phyloP scores from a whole-genome alignment of 2,329 filamentous ascomycete genomes.

The Aspergillus clavatus region DNA sequence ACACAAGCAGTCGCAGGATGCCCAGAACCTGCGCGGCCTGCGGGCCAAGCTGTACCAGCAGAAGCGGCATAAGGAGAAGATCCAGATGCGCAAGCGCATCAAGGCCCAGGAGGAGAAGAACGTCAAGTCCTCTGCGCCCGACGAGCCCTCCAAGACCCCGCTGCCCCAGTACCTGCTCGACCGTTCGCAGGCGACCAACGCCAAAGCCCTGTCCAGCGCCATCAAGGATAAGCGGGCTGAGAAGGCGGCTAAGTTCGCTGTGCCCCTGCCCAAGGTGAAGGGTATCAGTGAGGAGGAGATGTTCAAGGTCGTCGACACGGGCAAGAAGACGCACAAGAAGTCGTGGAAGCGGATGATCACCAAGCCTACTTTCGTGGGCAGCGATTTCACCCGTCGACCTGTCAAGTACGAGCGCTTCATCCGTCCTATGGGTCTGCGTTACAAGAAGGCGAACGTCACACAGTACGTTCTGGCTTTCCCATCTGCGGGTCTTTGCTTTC shows the following conservation, averaged over 20 bases:
- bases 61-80: slow-evolving; percentile 95
- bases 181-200: slow-evolving; percentile 62
- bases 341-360: slow-evolving; percentile 63
- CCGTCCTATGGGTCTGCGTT: slow-evolving; percentile 69
- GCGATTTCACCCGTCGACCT: slow-evolving; percentile 81
- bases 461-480: slow-evolving; percentile 24
- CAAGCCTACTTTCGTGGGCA: slow-evolving; percentile 84
- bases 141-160: slow-evolving; percentile 70
- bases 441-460: slow-evolving; percentile 71
- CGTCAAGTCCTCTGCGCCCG: slow-evolving; percentile 75
- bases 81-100: slow-evolving; percentile 94
- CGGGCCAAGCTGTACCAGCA: slow-evolving; percentile 90
- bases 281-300: slow-evolving; percentile 95
- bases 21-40: slow-evolving; percentile 87
- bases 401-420: slow-evolving; percentile 73
- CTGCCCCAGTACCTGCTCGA: slow-evolving; percentile 92
- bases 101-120: slow-evolving; percentile 94
- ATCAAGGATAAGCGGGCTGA: slow-evolving; percentile 95
- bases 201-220: slow-evolving; percentile 71
- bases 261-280: slow-evolving; percentile 88
- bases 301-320: slow-evolving; percentile 95
- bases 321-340: slow-evolving; percentile 90
- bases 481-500: slow-evolving; percentile 5
- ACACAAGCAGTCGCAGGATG: slow-evolving; percentile 82
- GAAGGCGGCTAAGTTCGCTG: slow-evolving; percentile 88